Percentiles rank a stretch among this genome's conserved stretches.
phyloP scores from a whole-genome alignment of 2,329 filamentous ascomycete genomes.

The Hypoxylon sp. region DNA sequence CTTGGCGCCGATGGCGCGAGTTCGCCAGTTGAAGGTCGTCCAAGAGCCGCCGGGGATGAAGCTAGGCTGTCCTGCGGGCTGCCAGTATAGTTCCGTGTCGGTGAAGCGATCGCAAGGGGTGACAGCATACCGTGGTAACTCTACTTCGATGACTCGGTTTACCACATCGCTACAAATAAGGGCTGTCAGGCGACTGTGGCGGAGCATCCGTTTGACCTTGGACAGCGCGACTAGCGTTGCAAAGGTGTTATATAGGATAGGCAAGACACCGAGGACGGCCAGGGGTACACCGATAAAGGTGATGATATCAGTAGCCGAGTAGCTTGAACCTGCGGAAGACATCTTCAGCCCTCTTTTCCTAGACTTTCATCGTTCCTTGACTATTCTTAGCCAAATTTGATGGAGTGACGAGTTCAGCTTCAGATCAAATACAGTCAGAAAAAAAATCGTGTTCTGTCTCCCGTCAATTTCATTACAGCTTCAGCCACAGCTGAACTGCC shows the following conservation, averaged over 20 bases:
- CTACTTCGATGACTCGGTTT: conserved; percentile 71
- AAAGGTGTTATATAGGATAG: conserved; percentile 71
- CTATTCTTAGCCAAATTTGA: no score
- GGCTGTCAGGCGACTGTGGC: conserved; percentile 63
- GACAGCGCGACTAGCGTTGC: conserved; percentile 66
- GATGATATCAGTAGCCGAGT: conserved; percentile 58
- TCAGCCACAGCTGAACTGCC: conserved; percentile 34
- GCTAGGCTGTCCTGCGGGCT: conserved; percentile 58
- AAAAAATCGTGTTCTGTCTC: conserved; percentile 2
- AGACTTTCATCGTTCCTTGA: no score
- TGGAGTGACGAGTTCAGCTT: no score
- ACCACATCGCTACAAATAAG: conserved; percentile 70
- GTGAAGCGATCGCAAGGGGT: conserved; percentile 65
- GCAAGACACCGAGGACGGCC: conserved; percentile 66
- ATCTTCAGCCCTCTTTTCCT: conserved; percentile 1
- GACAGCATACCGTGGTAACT: conserved; percentile 70
- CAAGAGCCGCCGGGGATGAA: conserved; percentile 67
- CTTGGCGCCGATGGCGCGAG: conserved; percentile 67
- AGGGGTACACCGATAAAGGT: conserved; percentile 66
- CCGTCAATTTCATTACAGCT: conserved; percentile 11
- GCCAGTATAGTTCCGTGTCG: conserved; percentile 65
- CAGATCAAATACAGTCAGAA: no score
- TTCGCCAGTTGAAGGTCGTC: conserved; percentile 72
- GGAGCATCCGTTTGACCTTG: conserved; percentile 66
- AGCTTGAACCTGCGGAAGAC: conserved; percentile 21